phyloP scores from a whole-genome alignment of 2,329 filamentous ascomycete species.

The Aspergillus latus region DNA sequence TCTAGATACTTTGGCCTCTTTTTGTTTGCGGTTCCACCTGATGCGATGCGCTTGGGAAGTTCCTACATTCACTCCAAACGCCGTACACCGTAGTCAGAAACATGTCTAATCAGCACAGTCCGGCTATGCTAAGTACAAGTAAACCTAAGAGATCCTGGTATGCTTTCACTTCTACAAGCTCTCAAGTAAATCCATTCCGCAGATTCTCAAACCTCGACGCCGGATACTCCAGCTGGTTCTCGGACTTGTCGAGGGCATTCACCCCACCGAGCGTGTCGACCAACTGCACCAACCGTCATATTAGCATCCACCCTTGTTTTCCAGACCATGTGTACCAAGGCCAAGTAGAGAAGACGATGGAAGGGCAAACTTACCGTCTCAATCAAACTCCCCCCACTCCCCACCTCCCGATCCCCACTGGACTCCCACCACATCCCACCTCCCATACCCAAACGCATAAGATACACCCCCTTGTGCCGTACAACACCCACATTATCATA shows the following conservation, averaged over 20 bases:
- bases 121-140: too few relatives aligned
- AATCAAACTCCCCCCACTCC: slow-evolving; percentile 64
- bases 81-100: too few relatives aligned
- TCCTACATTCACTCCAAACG: too few relatives aligned
- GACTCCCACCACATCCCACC: slow-evolving; percentile 99
- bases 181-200: slow-evolving; percentile 5
- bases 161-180: background rate
- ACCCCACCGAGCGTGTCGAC: slow-evolving; percentile 10
- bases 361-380: slow-evolving; percentile 42
- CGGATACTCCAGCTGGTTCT: slow-evolving; percentile 17
- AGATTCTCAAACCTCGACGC: slow-evolving; percentile 16
- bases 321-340: background rate
- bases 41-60: too few relatives aligned
- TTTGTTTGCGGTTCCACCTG: too few relatives aligned
- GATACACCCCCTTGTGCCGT: slow-evolving; percentile 68
- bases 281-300: background rate
- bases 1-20: too few relatives aligned
- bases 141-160: too few relatives aligned
- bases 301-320: background rate
- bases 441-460: slow-evolving; percentile 67
- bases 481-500: slow-evolving; percentile 73
- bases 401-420: slow-evolving; percentile 67
- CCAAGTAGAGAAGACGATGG: background rate
- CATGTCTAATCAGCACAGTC: too few relatives aligned
- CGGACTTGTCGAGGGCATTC: slow-evolving; percentile 1